These are phyloP conservation scores for Medicago truncatula DNA, from an alignment of 306 rosid species.

Conservation along the genomic window MtrunA17r5.0-ANR NC_053049.1:44004001-44004500, in stretches of 20 bases:
- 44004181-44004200: neutral
- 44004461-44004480: slow-evolving; percentile 6
- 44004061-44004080: slow-evolving; percentile 86
- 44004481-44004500: slow-evolving; percentile 24
- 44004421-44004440: slow-evolving; percentile 29
- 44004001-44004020: slow-evolving; percentile 96
- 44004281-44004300: slow-evolving; percentile 92
- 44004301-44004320: slow-evolving; percentile 98
- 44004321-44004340: slow-evolving; percentile 99
- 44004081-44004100: slow-evolving; percentile 97
- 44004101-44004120: slow-evolving; percentile 98
- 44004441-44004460: slow-evolving; percentile 16
- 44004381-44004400: slow-evolving; percentile 1
- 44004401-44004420: slow-evolving; percentile 30
- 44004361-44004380: slow-evolving; percentile 38
- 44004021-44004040: slow-evolving; percentile 91
- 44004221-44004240: slow-evolving; percentile 52
- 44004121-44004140: slow-evolving; percentile 99
- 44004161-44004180: slow-evolving; percentile 14
- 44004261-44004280: slow-evolving; percentile 87
- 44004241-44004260: slow-evolving; percentile 94
- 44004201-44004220: neutral
- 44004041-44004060: slow-evolving; percentile 99
- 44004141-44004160: slow-evolving; percentile 62
- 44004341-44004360: slow-evolving; percentile 54